These are phyloP conservation scores for Colletotrichum nymphaeae DNA, from an alignment of 2,329 filamentous ascomycete species.

Conservation along the genomic window DNA sequence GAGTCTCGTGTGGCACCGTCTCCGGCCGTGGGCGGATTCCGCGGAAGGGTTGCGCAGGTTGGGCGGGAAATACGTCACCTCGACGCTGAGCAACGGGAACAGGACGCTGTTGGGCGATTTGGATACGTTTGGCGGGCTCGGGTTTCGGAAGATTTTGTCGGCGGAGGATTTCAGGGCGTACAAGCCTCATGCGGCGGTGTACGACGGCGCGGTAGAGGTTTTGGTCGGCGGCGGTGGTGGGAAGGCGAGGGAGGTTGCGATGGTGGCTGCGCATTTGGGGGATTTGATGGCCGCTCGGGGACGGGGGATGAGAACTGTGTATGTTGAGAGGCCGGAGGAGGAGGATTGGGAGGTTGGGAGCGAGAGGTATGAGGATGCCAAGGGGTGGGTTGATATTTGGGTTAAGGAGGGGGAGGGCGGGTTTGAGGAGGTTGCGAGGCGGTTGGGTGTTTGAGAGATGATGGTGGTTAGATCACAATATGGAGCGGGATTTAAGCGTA, in stretches of 20 bases:
- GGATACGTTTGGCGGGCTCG: constrained; percentile 65
- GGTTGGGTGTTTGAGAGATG: constrained; percentile 36
- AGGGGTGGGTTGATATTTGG: constrained; percentile 55
- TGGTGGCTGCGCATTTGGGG: constrained; percentile 81
- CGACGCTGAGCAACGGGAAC: constrained; percentile 83
- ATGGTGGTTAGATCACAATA: background rate
- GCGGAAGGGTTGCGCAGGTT: constrained; percentile 66
- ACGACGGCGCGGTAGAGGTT: constrained; percentile 73
- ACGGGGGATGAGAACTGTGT: constrained; percentile 76
- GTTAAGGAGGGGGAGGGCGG: constrained; percentile 46
- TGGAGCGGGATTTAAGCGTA: background rate
- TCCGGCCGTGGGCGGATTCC: constrained; percentile 77
- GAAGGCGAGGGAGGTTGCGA: constrained; percentile 71
- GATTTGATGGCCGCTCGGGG: constrained; percentile 76
- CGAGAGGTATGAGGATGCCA: constrained; percentile 62
- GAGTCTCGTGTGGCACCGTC: constrained; percentile 77
- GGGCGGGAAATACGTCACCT: constrained; percentile 64
- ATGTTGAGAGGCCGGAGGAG: constrained; percentile 76
- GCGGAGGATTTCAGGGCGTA: constrained; percentile 79
- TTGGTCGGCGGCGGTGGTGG: constrained; percentile 56
- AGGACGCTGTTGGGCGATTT: constrained; percentile 74
- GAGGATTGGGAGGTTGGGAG: constrained; percentile 69
- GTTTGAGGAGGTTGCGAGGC: constrained; percentile 44
- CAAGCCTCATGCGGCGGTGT: constrained; percentile 77
- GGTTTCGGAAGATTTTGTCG: constrained; percentile 72